Evolutionary conservation across 2,329 filamentous ascomycete genomes (phyloP).

Genomic region (Pyrenochaeta sp.): DNA sequence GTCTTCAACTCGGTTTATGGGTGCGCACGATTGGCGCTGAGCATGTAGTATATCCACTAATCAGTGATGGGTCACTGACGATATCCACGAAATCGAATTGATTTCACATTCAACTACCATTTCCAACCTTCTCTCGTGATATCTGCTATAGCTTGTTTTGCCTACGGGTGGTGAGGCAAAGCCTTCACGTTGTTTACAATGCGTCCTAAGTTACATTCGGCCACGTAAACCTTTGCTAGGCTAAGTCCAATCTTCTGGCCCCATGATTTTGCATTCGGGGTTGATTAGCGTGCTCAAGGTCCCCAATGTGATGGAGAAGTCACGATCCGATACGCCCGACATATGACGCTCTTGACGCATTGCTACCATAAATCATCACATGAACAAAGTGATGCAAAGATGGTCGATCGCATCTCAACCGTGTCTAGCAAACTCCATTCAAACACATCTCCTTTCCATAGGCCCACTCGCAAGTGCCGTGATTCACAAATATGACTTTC

Average conservation of each 20-base stretch:
- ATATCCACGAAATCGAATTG: constrained; percentile 44
- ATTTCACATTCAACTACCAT: constrained; percentile 34
- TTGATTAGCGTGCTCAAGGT: not conserved
- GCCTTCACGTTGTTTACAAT: not conserved
- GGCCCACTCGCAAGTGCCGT: not conserved
- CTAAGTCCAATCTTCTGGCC: not conserved
- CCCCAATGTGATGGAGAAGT: not conserved
- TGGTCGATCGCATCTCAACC: not conserved
- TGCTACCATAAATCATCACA: not conserved
- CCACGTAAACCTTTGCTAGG: not conserved
- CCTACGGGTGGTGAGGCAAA: too few relatives aligned
- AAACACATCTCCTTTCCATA: not conserved
- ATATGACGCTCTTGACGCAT: constrained; percentile 15
- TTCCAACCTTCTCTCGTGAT: not conserved
- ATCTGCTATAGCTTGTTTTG: too few relatives aligned
- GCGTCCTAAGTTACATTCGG: not conserved
- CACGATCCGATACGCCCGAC: constrained; percentile 11
- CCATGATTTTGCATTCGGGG: constrained; percentile 5
- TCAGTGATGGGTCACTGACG: constrained; percentile 47
- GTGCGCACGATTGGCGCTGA: constrained; percentile 46
- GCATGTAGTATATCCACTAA: constrained; percentile 52
- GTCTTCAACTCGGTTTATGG: constrained; percentile 48
- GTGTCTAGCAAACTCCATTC: not conserved
- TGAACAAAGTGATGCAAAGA: not conserved
- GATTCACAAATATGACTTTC: constrained; percentile 43